Percentiles rank a stretch among this genome's conserved stretches.
phyloP scores from a whole-genome alignment of 1,284 basidiomycete genomes.

The Abortiporus biennis region DNA sequence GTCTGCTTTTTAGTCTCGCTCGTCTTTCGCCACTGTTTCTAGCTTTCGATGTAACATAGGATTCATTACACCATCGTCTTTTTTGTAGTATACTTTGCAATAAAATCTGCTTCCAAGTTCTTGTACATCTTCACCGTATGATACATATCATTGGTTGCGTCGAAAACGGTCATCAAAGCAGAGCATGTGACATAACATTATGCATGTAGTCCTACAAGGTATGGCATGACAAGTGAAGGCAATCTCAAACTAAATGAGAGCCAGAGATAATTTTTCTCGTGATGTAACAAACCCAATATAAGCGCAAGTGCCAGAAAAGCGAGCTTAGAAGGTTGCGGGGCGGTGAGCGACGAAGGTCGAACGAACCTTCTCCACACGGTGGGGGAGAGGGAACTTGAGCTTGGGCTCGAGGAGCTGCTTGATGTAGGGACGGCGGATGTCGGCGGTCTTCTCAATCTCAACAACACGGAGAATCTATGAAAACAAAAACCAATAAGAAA shows the following conservation, averaged over 20 bases:
- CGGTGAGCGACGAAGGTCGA: conserved; percentile 72
- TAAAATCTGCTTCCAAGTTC: too few species aligned
- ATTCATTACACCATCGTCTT: too few species aligned
- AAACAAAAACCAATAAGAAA: conserved; percentile 6
- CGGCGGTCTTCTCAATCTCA: conserved; percentile 88
- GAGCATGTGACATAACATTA: conserved; percentile 4
- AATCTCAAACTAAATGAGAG: too few species aligned
- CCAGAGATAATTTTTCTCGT: conserved; percentile 1
- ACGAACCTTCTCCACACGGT: conserved; percentile 72
- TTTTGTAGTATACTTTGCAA: too few species aligned
- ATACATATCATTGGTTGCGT: too few species aligned
- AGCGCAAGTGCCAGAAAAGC: background rate
- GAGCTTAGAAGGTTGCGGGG: conserved; percentile 56
- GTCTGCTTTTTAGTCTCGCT: too few species aligned
- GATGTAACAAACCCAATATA: background rate
- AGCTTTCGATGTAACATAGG: too few species aligned
- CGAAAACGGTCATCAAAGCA: background rate
- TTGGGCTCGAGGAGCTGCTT: conserved; percentile 89
- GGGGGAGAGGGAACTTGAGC: conserved; percentile 98
- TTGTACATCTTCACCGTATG: too few species aligned
- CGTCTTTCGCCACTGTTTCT: too few species aligned
- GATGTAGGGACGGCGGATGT: conserved; percentile 95
- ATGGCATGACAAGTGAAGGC: conserved; percentile 1
- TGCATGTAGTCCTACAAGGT: conserved; percentile 6
- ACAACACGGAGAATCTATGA: conserved; percentile 86